Evolutionary conservation across 768 basidiomycete species (phyloP), one percentile per base, ranked within the genome.

Genomic region (Kwoniella botswanensis): DNA sequence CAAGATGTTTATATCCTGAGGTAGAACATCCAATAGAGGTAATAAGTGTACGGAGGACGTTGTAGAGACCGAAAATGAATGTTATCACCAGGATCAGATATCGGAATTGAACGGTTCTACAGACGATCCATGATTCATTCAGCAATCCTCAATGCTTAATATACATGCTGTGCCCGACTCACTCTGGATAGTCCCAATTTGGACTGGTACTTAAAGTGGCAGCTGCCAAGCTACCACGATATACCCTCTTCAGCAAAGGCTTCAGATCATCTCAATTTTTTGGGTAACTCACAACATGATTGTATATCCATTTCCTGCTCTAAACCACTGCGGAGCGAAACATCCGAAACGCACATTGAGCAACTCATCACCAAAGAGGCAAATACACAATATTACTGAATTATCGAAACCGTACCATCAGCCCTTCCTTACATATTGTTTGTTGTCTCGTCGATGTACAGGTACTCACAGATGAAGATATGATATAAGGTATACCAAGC

Each of bases 401-500:
- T 42, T 43, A 18, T n/a, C 42, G 29, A 50, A 21, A 57, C 26
- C 11, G 44, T 2, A 56, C 0, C 18, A 57, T 71, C 29, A 55
- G n/a, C 61, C 22, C 21, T 55, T 21, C 24, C 15, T 73, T 61
- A 60, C 44, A 35, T 35, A 35, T 7, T 1, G 35, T 35, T 6
- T 35, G 35, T 6, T 35, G 35, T 35, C 6, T 35, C 35, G 5
- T 35, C 67, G 35, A 29, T 9, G 21, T 18, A 5, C 42, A 2
- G 11, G 21, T 18, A 74, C 75, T 64, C 46, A 75, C 73, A 57
- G 22, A 78, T 35, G 35, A 67, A 68, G 1, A 53, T 29, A 42
- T 80, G 79, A 46, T 80, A 80, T 11, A 65, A 24, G 1, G 50
- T 62, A 62, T 69, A 80, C 79, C 79, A 80, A 3, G 62, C 79